These are phyloP conservation scores for Umbelopsis sp. DNA, from an alignment of 192 early-diverging fungal species.

Conservation along the genomic window DNA sequence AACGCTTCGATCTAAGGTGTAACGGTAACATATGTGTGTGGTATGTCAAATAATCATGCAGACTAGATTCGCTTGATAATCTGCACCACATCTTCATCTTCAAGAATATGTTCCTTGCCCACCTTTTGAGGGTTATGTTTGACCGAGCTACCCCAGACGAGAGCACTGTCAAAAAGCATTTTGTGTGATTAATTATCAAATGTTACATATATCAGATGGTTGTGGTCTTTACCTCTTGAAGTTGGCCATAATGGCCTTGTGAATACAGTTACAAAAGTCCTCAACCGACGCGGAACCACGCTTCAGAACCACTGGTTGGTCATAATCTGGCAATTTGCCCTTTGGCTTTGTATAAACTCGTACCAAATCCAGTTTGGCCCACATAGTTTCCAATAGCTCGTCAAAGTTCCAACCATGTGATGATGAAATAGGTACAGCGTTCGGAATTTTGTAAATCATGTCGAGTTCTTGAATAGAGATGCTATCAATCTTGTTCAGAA, in stretches of 20 bases:
- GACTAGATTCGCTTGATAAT: conserved; percentile 59
- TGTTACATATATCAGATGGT: not conserved
- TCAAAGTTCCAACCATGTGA: conserved; percentile 97
- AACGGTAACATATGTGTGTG: not conserved
- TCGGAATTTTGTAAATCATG: conserved; percentile 96
- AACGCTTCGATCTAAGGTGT: not conserved
- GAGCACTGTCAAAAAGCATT: conserved; percentile 49
- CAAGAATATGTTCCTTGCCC: conserved; percentile 87
- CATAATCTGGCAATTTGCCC: conserved; percentile 94
- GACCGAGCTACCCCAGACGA: conserved; percentile 95
- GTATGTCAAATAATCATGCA: not conserved
- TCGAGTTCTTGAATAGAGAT: conserved; percentile 96
- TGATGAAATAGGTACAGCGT: conserved; percentile 81
- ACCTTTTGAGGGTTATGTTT: conserved; percentile 99
- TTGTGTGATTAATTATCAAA: not conserved
- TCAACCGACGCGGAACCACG: conserved; percentile 68
- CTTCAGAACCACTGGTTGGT: conserved; percentile 88
- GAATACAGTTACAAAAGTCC: conserved; percentile 97
- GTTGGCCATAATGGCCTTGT: conserved; percentile 89
- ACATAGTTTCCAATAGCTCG: conserved; percentile 86
- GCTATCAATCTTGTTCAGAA: conserved; percentile 99
- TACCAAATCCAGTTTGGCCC: conserved; percentile 72
- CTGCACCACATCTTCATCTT: conserved; percentile 98
- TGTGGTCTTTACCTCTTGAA: conserved; percentile 73
- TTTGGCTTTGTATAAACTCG: conserved; percentile 93